Conservation (phyloP, 306 rosid genomes). For the Sicyos edulis region DNA sequence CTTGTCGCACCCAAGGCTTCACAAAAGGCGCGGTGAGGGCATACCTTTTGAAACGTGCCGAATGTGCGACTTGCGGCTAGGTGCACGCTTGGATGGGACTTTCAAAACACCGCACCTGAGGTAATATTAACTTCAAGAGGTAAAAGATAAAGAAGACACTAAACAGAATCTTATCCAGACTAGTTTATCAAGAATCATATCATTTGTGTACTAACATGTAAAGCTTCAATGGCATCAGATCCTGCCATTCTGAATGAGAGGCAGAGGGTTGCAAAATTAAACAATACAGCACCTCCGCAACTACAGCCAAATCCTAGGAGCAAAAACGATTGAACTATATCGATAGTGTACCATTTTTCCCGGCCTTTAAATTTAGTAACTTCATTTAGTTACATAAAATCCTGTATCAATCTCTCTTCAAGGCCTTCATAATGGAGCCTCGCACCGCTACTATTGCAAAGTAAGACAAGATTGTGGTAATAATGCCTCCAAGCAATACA, state of each 20-base stretch:
- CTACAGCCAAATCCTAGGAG: not conserved
- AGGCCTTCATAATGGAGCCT: constrained; percentile 49
- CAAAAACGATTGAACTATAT: not conserved
- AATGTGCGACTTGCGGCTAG: too few relatives aligned
- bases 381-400: constrained; percentile 5
- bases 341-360: not conserved
- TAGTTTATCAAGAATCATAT: not conserved
- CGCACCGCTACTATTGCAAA: constrained; percentile 46
- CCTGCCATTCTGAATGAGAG: not conserved
- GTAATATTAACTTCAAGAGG: not conserved
- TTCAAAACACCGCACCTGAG: too few relatives aligned
- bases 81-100: too few relatives aligned
- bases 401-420: constrained; percentile 57
- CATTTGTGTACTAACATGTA: constrained; percentile 5
- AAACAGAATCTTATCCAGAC: not conserved
- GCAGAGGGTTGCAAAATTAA: constrained; percentile 17
- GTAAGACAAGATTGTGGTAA: constrained; percentile 56
- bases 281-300: constrained; percentile 18
- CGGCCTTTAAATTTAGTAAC: not conserved
- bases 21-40: too few relatives aligned
- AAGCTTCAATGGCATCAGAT: constrained; percentile 14
- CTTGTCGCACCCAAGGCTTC: too few relatives aligned
- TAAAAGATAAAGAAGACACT: not conserved
- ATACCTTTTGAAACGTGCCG: too few relatives aligned
- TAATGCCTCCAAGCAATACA: constrained; percentile 61